These are phyloP conservation scores for Globisporangium rhizosaccharum DNA, from an alignment of 352 stramenopile genomes.

Conservation along the genomic window DNA sequence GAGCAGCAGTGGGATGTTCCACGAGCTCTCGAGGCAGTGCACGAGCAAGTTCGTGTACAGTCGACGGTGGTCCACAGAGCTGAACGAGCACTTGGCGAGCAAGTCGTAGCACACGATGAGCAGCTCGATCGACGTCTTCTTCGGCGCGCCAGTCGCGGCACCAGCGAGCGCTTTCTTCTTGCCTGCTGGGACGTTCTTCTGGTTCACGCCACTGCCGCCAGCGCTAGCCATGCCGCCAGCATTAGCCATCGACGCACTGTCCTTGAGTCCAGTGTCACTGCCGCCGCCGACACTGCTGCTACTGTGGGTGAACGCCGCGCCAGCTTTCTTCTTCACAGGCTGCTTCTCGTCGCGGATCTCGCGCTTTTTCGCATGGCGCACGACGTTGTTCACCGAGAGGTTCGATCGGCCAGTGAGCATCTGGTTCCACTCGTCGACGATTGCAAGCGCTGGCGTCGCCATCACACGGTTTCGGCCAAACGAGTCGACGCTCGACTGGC, in stretches of 20 bases:
- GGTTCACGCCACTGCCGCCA: background rate
- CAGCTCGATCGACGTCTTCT: constrained; percentile 72
- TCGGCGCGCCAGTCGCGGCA: constrained; percentile 13
- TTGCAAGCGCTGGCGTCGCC: constrained; percentile 81
- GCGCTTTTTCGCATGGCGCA: constrained; percentile 57
- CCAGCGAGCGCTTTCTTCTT: constrained; percentile 35
- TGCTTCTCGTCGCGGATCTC: constrained; percentile 48
- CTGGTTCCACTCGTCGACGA: constrained; percentile 79
- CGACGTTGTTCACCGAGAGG: constrained; percentile 76
- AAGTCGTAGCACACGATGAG: constrained; percentile 77
- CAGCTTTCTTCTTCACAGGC: constrained; percentile 44
- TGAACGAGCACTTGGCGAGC: constrained; percentile 77
- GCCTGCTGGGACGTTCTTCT: constrained; percentile 16
- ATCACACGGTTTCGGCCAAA: constrained; percentile 81
- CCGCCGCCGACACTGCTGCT: background rate
- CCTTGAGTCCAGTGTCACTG: constrained; percentile 12
- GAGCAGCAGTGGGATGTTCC: constrained; percentile 77
- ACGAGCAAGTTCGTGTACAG: constrained; percentile 82
- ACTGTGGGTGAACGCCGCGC: background rate
- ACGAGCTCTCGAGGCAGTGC: constrained; percentile 82
- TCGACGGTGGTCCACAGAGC: constrained; percentile 59
- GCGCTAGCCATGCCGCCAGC: background rate
- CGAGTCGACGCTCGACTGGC: constrained; percentile 47
- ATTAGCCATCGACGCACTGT: constrained; percentile 7
- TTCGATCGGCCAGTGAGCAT: constrained; percentile 67